Conservation (phyloP, 805 yeast genomes). For the Barnettozyma populi region DNA sequence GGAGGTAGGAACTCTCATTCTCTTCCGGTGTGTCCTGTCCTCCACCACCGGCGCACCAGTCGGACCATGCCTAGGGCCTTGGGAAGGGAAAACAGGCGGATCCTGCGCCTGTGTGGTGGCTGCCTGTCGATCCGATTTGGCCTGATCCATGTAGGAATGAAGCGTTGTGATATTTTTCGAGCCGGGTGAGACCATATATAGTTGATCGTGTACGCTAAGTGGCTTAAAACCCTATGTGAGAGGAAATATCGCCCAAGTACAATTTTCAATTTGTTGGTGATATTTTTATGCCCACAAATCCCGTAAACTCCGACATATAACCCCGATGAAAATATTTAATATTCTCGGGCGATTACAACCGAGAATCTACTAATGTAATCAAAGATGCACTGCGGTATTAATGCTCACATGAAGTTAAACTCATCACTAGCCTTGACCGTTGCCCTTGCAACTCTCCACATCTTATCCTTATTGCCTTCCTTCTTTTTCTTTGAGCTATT, state of each 20-base stretch:
- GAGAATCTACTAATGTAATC: neutral
- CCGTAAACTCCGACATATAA: neutral
- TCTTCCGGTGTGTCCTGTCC: constrained; percentile 24
- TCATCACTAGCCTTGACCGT: constrained; percentile 63
- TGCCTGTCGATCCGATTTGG: neutral
- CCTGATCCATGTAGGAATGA: neutral
- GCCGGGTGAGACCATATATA: too few relatives aligned
- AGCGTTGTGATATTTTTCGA: too few relatives aligned
- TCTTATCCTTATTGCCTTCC: constrained; percentile 64
- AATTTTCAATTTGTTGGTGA: neutral
- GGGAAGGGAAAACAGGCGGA: neutral
- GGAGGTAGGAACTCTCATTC: constrained; percentile 44
- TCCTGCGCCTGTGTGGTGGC: neutral
- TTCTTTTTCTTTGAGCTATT: constrained; percentile 40
- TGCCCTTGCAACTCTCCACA: constrained; percentile 70
- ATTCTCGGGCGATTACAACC: neutral
- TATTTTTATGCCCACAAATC: neutral
- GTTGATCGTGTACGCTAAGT: neutral
- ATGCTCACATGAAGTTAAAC: constrained; percentile 48
- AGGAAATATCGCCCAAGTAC: too few relatives aligned
- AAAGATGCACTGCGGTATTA: neutral
- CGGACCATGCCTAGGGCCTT: neutral
- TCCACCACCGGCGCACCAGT: neutral
- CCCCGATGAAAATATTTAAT: neutral
- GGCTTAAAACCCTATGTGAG: too few relatives aligned